Percentiles rank a stretch among this genome's conserved stretches.
Conservation (phyloP, 306 rosid species). For the Gleditsia sinensis region DNA sequence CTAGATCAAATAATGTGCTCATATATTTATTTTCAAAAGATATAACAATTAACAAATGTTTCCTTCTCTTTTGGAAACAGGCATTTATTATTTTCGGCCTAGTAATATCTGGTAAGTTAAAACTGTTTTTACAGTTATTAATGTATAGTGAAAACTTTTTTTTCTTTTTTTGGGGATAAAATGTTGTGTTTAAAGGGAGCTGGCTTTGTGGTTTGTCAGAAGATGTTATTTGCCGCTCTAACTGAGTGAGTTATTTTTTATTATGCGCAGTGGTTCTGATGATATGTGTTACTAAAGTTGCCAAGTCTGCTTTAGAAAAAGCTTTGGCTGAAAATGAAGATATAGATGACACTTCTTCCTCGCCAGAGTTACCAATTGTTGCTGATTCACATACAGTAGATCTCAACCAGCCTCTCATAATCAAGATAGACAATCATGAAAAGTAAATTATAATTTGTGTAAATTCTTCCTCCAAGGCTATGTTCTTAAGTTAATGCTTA, state of each 20-base stretch:
- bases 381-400: constrained; percentile 52
- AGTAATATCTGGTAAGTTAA: constrained; percentile 72
- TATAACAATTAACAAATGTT: constrained; percentile 21
- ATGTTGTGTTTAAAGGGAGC: not conserved
- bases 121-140: not conserved
- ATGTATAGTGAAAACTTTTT: too few relatives aligned
- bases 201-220: not conserved
- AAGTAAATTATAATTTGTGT: constrained; percentile 46
- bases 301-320: constrained; percentile 80
- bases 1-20: constrained; percentile 7
- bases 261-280: constrained; percentile 66
- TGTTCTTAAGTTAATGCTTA: constrained; percentile 13
- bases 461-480: constrained; percentile 54
- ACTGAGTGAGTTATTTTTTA: not conserved
- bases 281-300: constrained; percentile 75
- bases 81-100: constrained; percentile 61
- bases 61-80: constrained; percentile 59
- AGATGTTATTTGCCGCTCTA: not conserved
- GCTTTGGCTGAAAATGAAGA: constrained; percentile 81
- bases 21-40: constrained; percentile 4
- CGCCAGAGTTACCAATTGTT: constrained; percentile 47
- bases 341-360: constrained; percentile 39
- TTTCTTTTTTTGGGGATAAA: not conserved
- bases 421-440: constrained; percentile 55
- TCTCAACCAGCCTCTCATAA: constrained; percentile 74